phyloP scores from a whole-genome alignment of 1,139 yeast species.

The Suhomyces bokatorum region DNA sequence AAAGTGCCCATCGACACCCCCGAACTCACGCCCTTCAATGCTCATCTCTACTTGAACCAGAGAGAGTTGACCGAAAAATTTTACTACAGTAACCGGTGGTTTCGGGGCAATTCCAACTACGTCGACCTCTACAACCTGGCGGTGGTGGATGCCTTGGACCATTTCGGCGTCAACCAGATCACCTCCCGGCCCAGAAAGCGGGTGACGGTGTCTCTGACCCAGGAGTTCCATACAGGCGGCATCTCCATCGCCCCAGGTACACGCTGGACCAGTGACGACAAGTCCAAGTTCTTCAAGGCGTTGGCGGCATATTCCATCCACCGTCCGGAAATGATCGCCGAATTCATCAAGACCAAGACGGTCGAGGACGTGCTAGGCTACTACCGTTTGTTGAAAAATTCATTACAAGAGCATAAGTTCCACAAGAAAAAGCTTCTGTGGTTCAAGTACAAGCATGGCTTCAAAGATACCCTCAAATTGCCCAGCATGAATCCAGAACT shows the following conservation, averaged over 20 bases:
- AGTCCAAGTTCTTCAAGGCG: slow-evolving; percentile 45
- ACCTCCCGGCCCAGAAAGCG: background rate
- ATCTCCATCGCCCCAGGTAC: slow-evolving; percentile 21
- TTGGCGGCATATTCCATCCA: slow-evolving; percentile 49
- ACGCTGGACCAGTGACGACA: slow-evolving; percentile 43
- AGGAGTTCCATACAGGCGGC: background rate
- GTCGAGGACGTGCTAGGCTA: slow-evolving; percentile 47
- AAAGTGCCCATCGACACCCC: background rate
- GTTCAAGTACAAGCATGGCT: slow-evolving; percentile 11
- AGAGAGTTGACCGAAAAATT: background rate
- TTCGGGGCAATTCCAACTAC: slow-evolving; percentile 19
- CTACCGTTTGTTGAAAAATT: slow-evolving; percentile 39
- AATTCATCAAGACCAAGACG: slow-evolving; percentile 42
- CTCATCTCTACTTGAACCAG: background rate
- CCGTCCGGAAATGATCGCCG: slow-evolving; percentile 40
- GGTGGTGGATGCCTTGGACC: slow-evolving; percentile 15
- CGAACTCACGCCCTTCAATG: background rate
- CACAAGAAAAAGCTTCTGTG: slow-evolving; percentile 1
- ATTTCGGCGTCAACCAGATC: background rate
- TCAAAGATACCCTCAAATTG: slow-evolving; percentile 12
- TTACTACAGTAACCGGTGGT: slow-evolving; percentile 6
- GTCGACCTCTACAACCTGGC: slow-evolving; percentile 19
- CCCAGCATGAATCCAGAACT: slow-evolving; percentile 16
- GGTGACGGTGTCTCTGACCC: too few relatives aligned
- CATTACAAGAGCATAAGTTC: slow-evolving; percentile 23